These are phyloP conservation scores for Chenopodium formosanum DNA, from an alignment of 148 eudicot genomes.

Conservation along the genomic window DNA sequence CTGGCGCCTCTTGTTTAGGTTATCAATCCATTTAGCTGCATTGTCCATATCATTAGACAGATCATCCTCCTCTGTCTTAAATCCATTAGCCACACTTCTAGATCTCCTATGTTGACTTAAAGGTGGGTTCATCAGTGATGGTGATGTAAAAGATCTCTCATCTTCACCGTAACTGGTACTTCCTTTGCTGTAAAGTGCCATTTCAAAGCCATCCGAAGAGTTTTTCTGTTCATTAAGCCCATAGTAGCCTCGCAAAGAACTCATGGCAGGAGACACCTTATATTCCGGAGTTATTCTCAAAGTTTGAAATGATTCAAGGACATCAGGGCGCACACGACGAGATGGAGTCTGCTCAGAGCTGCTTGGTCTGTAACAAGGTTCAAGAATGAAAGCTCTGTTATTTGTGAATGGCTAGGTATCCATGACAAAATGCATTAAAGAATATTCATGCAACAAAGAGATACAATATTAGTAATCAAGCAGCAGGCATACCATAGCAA, in stretches of 20 bases:
- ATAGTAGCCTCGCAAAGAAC: conserved; percentile 69
- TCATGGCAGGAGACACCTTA: conserved; percentile 78
- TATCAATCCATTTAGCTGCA: conserved; percentile 48
- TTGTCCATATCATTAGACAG: conserved; percentile 31
- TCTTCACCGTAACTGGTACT: conserved; percentile 40
- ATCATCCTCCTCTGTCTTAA: conserved; percentile 46
- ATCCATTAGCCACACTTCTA: conserved; percentile 62
- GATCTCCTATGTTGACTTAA: conserved; percentile 66
- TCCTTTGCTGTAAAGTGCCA: conserved; percentile 62
- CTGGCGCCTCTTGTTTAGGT: conserved; percentile 49
- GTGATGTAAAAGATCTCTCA: conserved; percentile 41
- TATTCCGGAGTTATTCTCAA: conserved; percentile 55
- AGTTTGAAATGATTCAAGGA: conserved; percentile 61
- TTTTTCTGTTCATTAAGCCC: conserved; percentile 43
- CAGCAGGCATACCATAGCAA: neutral
- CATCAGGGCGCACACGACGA: conserved; percentile 50
- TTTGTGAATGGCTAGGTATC: neutral
- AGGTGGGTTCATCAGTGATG: conserved; percentile 45
- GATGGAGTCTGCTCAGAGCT: conserved; percentile 54
- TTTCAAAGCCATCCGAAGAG: conserved; percentile 64
- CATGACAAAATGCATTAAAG: neutral
- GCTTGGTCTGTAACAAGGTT: conserved; percentile 46
- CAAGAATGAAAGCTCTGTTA: neutral
- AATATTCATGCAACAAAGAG: neutral
- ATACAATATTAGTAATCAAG: neutral